Evolutionary conservation across 2,329 filamentous ascomycete species (phyloP).

Genomic region (Alternaria gaisen): DNA sequence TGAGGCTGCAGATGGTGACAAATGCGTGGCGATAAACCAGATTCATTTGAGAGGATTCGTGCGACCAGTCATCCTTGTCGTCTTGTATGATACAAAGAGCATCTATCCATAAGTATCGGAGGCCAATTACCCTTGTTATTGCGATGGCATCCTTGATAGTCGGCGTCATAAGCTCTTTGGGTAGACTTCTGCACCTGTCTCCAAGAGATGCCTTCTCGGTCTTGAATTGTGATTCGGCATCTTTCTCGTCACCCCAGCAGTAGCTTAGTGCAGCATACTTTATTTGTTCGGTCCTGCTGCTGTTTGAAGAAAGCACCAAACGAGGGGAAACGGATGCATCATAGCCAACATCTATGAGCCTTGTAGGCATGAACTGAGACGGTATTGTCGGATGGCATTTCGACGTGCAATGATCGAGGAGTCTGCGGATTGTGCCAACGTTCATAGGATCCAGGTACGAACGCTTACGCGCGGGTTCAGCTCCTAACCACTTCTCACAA

Average conservation of each 20-base stretch:
- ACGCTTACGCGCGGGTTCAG: fast-evolving
- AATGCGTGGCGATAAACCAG: too few relatives aligned
- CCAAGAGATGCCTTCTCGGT: not conserved
- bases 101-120: too few relatives aligned
- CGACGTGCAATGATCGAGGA: not conserved
- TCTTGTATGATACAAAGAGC: too few relatives aligned
- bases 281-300: too few relatives aligned
- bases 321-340: not conserved
- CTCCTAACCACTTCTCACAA: not conserved
- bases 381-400: not conserved
- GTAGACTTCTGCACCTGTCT: not conserved
- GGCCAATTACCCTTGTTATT: too few relatives aligned
- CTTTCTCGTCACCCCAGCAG: not conserved
- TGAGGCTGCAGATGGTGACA: not conserved
- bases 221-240: not conserved
- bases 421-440: not conserved
- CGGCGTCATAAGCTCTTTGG: not conserved
- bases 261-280: not conserved
- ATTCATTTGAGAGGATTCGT: too few relatives aligned
- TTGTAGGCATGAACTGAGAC: not conserved
- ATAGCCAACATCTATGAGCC: not conserved
- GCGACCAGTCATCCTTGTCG: too few relatives aligned
- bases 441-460: not conserved
- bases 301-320: not conserved
- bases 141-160: not conserved